Percentiles rank a stretch among this genome's conserved stretches.
Conservation (phyloP, 352 stramenopile genomes). For the Phytophthora chlamydospora region DNA sequence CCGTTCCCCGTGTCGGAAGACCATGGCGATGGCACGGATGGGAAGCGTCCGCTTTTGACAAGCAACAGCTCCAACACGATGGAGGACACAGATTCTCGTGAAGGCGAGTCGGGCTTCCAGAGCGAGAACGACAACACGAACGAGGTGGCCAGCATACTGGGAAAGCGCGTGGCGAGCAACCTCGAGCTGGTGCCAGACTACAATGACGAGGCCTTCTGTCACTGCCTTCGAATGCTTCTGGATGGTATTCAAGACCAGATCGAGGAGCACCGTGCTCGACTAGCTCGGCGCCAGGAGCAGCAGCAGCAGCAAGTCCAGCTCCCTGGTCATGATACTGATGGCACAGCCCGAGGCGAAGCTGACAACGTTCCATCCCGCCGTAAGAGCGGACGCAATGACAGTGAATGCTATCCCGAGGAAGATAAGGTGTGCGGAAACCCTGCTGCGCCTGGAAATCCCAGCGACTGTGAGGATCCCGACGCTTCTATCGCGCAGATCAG, state of each 20-base stretch:
- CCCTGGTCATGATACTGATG: conserved; percentile 38
- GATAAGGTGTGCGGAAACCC: conserved; percentile 20
- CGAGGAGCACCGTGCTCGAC: conserved; percentile 69
- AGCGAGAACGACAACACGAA: conserved; percentile 12
- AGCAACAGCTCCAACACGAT: conserved; percentile 37
- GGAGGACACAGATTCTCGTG: conserved; percentile 26
- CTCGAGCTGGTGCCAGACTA: conserved; percentile 47
- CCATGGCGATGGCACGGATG: background rate
- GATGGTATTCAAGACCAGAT: conserved; percentile 87
- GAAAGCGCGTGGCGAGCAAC: conserved; percentile 21
- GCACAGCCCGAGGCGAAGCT: conserved; percentile 4
- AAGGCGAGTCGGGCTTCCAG: conserved; percentile 21
- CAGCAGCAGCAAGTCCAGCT: conserved; percentile 31
- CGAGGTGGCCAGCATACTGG: conserved; percentile 13
- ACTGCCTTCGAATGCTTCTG: conserved; percentile 70
- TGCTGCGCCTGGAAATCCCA: conserved; percentile 4
- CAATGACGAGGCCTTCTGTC: conserved; percentile 67
- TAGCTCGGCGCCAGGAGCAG: conserved; percentile 44
- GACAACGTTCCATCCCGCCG: conserved; percentile 7
- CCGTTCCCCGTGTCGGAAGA: conserved; percentile 10
- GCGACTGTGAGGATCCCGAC: conserved; percentile 25
- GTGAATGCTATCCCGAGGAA: conserved; percentile 22
- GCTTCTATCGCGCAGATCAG: conserved; percentile 28
- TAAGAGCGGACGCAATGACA: conserved; percentile 25
- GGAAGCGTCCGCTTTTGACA: conserved; percentile 10